Evolutionary conservation across 306 rosid species (phyloP).

Genomic region (Gleditsia sinensis): DNA sequence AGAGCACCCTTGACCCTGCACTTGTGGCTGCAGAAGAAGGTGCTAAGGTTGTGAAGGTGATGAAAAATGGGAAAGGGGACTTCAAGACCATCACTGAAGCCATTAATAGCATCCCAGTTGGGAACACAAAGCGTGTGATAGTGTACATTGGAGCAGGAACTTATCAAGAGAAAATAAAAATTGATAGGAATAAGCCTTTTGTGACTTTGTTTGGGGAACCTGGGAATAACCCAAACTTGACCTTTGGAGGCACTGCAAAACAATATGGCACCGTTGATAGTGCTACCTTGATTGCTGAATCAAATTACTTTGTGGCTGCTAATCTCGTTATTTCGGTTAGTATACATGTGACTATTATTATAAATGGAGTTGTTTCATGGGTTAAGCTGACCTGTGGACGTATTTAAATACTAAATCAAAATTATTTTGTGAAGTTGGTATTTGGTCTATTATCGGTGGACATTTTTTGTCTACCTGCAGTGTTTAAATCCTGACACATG

Average conservation of each 20-base stretch:
- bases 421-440: no score
- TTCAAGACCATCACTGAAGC: conserved; percentile 56
- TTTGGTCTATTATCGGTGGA: no score
- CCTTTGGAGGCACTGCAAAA: conserved; percentile 41
- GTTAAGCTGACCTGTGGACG: no score
- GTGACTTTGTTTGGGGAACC: conserved; percentile 50
- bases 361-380: no score
- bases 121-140: conserved; percentile 54
- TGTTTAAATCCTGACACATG: no score
- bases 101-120: conserved; percentile 47
- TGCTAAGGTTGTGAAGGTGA: conserved; percentile 45
- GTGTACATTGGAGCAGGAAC: conserved; percentile 55
- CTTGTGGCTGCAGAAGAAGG: conserved; percentile 49
- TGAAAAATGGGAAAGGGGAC: conserved; percentile 50
- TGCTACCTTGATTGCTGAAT: conserved; percentile 44
- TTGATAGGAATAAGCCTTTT: conserved; percentile 49
- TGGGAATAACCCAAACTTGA: conserved; percentile 40
- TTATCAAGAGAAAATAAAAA: conserved; percentile 57
- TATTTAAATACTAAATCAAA: no score
- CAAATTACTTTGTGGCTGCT: conserved; percentile 48
- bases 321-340: conserved; percentile 50
- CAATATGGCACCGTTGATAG: conserved; percentile 65
- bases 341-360: no score
- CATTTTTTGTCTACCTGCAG: no score
- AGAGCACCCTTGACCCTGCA: conserved; percentile 38